Evolutionary conservation across 2,329 filamentous ascomycete species (phyloP).

Genomic region (Eutypa lata): DNA sequence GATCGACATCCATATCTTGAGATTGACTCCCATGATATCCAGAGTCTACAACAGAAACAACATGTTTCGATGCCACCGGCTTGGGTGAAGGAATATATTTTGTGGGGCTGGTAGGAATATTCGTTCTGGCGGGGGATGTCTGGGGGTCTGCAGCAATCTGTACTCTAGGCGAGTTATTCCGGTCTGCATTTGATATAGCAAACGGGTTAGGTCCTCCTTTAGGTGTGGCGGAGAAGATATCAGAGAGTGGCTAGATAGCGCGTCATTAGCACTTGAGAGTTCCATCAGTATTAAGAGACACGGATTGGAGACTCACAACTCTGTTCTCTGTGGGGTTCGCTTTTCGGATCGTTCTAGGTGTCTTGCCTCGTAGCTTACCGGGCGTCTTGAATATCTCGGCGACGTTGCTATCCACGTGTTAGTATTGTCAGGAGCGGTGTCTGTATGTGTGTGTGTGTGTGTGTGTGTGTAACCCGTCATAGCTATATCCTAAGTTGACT

Average conservation of each 20-base stretch:
- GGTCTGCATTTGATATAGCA: constrained; percentile 42
- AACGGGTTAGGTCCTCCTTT: constrained; percentile 54
- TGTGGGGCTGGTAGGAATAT: constrained; percentile 31
- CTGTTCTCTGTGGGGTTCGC: constrained; percentile 54
- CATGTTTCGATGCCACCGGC: constrained; percentile 18
- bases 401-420: constrained; percentile 63
- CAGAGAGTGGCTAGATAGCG: constrained; percentile 51
- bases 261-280: constrained; percentile 10
- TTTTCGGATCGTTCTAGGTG: constrained; percentile 69
- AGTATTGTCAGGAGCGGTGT: no score
- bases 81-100: constrained; percentile 32
- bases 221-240: constrained; percentile 55
- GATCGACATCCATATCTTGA: constrained; percentile 45
- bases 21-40: constrained; percentile 70
- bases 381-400: constrained; percentile 95
- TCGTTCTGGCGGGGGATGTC: constrained; percentile 27
- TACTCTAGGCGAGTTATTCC: constrained; percentile 55
- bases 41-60: constrained; percentile 54
- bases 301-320: constrained; percentile 50
- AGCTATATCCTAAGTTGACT: constrained; percentile 31
- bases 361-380: constrained; percentile 78
- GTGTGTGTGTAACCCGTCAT: constrained; percentile 3
- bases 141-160: constrained; percentile 55
- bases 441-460: neutral
- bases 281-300: constrained; percentile 3